These are phyloP conservation scores for Luffa acutangula DNA, from an alignment of 306 rosid genomes.

Conservation along the genomic window DNA sequence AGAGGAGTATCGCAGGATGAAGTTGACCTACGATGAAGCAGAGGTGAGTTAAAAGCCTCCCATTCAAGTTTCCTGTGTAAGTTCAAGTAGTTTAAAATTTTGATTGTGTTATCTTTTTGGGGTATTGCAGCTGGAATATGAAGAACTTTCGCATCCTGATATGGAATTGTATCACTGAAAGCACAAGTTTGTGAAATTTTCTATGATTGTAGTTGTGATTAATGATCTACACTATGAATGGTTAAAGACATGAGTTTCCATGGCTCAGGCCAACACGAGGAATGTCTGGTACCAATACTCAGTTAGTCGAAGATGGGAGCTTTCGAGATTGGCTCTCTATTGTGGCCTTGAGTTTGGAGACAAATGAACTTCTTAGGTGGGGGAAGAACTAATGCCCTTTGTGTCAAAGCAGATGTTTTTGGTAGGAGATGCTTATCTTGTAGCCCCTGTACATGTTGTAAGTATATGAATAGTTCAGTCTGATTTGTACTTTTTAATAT, in stretches of 20 bases:
- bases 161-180: conserved; percentile 27
- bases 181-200: not conserved
- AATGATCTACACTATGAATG: conserved; percentile 14
- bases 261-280: not conserved
- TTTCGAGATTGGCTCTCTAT: not conserved
- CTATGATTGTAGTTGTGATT: not conserved
- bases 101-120: conserved; percentile 10
- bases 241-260: conserved; percentile 11
- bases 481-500: conserved; percentile 15
- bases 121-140: conserved; percentile 61
- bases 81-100: not conserved
- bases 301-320: not conserved
- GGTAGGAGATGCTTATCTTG: conserved; percentile 18
- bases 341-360: not conserved
- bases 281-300: not conserved
- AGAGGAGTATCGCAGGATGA: conserved; percentile 83
- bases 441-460: conserved; percentile 39
- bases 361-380: not conserved
- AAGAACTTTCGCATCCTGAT: conserved; percentile 45
- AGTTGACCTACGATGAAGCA: conserved; percentile 56
- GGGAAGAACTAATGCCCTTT: not conserved
- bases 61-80: not conserved
- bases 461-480: conserved; percentile 18
- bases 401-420: conserved; percentile 17
- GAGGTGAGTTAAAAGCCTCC: conserved; percentile 29